Evolutionary conservation across 805 yeast species (phyloP).

Genomic region (Starmerella apicola): DNA sequence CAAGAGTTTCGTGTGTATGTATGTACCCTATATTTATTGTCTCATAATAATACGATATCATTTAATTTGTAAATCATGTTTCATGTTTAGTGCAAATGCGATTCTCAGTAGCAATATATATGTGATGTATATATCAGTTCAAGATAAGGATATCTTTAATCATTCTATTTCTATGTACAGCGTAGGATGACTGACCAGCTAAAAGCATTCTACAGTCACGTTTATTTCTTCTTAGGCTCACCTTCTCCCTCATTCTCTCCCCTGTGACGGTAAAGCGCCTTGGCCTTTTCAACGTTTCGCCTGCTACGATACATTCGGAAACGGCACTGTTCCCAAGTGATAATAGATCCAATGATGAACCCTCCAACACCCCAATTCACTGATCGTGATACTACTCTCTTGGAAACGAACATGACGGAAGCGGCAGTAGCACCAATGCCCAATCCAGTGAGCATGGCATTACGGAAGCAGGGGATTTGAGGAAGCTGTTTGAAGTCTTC

Average conservation of each 20-base stretch:
- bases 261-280: slow-evolving; percentile 25
- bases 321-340: slow-evolving; percentile 91
- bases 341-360: slow-evolving; percentile 60
- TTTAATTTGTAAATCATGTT: no score
- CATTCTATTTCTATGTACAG: no score
- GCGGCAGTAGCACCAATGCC: slow-evolving; percentile 26
- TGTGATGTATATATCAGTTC: no score
- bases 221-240: neutral
- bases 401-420: slow-evolving; percentile 22
- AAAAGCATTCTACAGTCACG: neutral
- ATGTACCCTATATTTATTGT: no score
- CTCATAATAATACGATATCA: no score
- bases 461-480: slow-evolving; percentile 29
- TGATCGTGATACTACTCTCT: slow-evolving; percentile 33
- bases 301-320: slow-evolving; percentile 52
- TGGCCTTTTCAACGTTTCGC: slow-evolving; percentile 58
- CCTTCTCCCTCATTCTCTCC: slow-evolving; percentile 3
- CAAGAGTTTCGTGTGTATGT: no score
- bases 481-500: slow-evolving; percentile 26
- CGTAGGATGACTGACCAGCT: neutral
- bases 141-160: no score
- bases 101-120: no score
- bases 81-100: no score
- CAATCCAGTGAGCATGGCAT: slow-evolving; percentile 28
- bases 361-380: slow-evolving; percentile 79